Evolutionary conservation across 2,329 filamentous ascomycete species (phyloP).

Genomic region (Cordyceps fumosorosea): DNA sequence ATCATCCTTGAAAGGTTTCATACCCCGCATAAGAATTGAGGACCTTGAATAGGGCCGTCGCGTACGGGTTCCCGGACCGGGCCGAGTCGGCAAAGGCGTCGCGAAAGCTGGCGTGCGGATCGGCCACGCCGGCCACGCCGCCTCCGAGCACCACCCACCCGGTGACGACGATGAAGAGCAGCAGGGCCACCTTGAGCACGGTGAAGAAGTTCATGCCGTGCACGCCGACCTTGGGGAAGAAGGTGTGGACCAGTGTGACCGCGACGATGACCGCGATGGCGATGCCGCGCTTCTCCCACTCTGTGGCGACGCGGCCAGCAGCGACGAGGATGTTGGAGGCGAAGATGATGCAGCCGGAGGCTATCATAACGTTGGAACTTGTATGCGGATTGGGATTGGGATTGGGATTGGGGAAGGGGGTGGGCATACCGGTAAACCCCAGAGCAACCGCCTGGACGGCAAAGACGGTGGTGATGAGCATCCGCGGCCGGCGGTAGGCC

Average conservation of each 20-base stretch:
- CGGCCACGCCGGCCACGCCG: constrained; percentile 12
- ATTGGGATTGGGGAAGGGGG: too few relatives aligned
- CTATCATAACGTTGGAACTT: not conserved
- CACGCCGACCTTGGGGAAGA: constrained; percentile 16
- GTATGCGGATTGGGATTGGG: too few relatives aligned
- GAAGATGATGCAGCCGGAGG: constrained; percentile 16
- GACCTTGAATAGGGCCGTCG: constrained; percentile 17
- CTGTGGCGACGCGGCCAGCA: constrained; percentile 12
- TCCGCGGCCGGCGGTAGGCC: constrained; percentile 15
- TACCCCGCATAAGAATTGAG: constrained; percentile 16
- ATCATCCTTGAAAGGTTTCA: too few relatives aligned
- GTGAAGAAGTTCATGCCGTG: constrained; percentile 18
- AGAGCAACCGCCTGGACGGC: constrained; percentile 16
- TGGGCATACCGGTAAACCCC: constrained; percentile 15
- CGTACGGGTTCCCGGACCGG: constrained; percentile 14
- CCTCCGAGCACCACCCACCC: constrained; percentile 17
- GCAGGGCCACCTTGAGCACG: constrained; percentile 14
- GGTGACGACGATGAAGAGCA: constrained; percentile 16
- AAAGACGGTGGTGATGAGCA: constrained; percentile 16
- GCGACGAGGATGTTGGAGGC: constrained; percentile 16
- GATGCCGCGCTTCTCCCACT: constrained; percentile 17
- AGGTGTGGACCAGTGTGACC: constrained; percentile 16
- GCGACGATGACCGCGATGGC: constrained; percentile 16
- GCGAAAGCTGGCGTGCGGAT: constrained; percentile 17
- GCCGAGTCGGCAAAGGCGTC: constrained; percentile 15